phyloP scores from a whole-genome alignment of 305 asterid species.

The Solanum hybrid region DNA sequence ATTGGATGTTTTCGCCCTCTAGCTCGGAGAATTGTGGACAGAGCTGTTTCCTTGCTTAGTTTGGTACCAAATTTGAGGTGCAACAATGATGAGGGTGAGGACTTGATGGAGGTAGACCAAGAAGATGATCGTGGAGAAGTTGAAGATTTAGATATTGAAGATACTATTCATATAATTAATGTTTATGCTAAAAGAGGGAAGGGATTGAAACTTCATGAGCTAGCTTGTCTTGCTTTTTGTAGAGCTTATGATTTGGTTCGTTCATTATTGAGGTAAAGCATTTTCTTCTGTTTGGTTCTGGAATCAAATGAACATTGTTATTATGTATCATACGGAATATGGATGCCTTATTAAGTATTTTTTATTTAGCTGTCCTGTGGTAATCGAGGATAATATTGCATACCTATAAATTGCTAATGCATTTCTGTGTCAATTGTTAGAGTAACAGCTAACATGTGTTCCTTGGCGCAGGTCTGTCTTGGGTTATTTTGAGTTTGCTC shows the following conservation, averaged over 20 bases:
- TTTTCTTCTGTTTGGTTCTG: neutral
- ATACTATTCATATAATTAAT: slow-evolving; percentile 34
- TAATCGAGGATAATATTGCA: neutral
- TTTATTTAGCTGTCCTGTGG: neutral
- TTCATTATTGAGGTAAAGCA: slow-evolving; percentile 46
- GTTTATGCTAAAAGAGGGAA: slow-evolving; percentile 47
- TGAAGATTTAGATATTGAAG: slow-evolving; percentile 28
- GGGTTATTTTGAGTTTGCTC: slow-evolving; percentile 63
- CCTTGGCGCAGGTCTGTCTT: slow-evolving; percentile 50
- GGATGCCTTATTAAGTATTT: neutral
- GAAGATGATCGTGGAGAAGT: slow-evolving; percentile 48
- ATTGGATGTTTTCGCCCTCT: slow-evolving; percentile 82
- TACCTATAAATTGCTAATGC: neutral
- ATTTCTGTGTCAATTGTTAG: neutral
- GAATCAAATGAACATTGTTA: neutral
- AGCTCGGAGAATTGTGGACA: slow-evolving; percentile 46
- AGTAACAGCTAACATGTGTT: neutral
- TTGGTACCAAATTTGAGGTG: slow-evolving; percentile 48
- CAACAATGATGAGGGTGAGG: slow-evolving; percentile 21
- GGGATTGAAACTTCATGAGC: slow-evolving; percentile 73
- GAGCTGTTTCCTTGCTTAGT: slow-evolving; percentile 51
- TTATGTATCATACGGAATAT: neutral
- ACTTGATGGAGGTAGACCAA: slow-evolving; percentile 29
- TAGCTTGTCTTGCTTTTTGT: slow-evolving; percentile 76
- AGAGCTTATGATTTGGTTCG: slow-evolving; percentile 77